These are phyloP conservation scores for Fagopyrum tataricum DNA, from an alignment of 148 eudicot species.

Conservation along the genomic window DNA sequence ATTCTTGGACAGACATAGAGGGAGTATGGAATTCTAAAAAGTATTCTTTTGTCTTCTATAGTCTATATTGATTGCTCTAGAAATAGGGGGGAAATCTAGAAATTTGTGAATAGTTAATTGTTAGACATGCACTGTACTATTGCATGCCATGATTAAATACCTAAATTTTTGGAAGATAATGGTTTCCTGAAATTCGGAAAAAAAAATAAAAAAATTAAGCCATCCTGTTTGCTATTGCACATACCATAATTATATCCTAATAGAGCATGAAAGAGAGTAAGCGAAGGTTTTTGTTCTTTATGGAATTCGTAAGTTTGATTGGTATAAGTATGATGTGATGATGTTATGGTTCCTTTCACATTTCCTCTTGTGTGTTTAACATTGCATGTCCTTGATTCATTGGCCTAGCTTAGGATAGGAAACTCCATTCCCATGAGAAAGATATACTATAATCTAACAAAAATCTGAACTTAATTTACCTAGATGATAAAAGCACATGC, in stretches of 20 bases:
- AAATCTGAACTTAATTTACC: no score
- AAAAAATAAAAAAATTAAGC: neutral
- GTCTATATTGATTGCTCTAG: neutral
- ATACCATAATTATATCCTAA: neutral
- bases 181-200: neutral
- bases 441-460: no score
- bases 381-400: neutral
- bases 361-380: neutral
- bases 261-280: neutral
- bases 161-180: neutral
- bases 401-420: no score
- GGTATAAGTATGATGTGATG: neutral
- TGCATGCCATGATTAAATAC: neutral
- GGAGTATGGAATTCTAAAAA: neutral
- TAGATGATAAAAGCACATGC: no score
- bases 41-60: neutral
- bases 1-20: no score
- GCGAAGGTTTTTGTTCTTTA: neutral
- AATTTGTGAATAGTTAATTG: neutral
- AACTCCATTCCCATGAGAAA: no score
- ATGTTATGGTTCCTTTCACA: neutral
- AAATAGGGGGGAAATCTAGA: neutral
- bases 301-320: neutral
- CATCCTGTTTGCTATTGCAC: neutral
- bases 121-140: neutral